These are phyloP conservation scores for Ramichloridium luteum DNA, from an alignment of 2,329 filamentous ascomycete genomes.

Conservation along the genomic window DNA sequence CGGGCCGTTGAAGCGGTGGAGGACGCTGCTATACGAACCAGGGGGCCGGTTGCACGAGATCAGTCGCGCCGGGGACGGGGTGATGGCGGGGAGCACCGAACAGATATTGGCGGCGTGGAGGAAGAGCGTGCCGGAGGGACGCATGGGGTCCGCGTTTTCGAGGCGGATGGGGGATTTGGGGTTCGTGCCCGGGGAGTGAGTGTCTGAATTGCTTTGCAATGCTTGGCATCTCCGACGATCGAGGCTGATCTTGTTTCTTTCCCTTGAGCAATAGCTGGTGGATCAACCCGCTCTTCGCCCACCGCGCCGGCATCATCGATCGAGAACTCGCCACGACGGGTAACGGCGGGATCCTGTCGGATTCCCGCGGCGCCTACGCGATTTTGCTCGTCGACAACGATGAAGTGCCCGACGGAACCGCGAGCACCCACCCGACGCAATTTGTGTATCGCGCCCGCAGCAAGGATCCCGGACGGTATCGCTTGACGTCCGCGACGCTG, in stretches of 20 bases:
- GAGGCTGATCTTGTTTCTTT: too few relatives aligned
- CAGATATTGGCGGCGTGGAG: constrained; percentile 23
- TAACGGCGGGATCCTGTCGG: constrained; percentile 32
- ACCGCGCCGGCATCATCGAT: constrained; percentile 37
- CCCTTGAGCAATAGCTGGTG: constrained; percentile 31
- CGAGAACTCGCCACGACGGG: constrained; percentile 18
- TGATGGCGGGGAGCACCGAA: constrained; percentile 27
- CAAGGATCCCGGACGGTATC: constrained; percentile 32
- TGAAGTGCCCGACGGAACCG: constrained; percentile 25
- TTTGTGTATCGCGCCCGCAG: constrained; percentile 32
- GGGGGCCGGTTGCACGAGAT: constrained; percentile 34
- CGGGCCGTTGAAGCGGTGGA: constrained; percentile 24
- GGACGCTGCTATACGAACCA: constrained; percentile 30
- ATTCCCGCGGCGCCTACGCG: constrained; percentile 34
- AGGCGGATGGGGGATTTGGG: constrained; percentile 31
- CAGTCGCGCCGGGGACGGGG: constrained; percentile 26
- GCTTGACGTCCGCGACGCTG: constrained; percentile 31
- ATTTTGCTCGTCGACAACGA: constrained; percentile 30
- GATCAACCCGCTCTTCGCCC: constrained; percentile 37
- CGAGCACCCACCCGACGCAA: constrained; percentile 20
- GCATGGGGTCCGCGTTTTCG: constrained; percentile 22
- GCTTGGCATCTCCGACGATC: too few relatives aligned
- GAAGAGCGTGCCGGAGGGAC: constrained; percentile 23
- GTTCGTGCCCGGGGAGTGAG: constrained; percentile 36
- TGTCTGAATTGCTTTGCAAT: constrained; percentile 4